Evolutionary conservation across 257 asterid species (phyloP).

Genomic region (Lithospermum erythrorhizon): DNA sequence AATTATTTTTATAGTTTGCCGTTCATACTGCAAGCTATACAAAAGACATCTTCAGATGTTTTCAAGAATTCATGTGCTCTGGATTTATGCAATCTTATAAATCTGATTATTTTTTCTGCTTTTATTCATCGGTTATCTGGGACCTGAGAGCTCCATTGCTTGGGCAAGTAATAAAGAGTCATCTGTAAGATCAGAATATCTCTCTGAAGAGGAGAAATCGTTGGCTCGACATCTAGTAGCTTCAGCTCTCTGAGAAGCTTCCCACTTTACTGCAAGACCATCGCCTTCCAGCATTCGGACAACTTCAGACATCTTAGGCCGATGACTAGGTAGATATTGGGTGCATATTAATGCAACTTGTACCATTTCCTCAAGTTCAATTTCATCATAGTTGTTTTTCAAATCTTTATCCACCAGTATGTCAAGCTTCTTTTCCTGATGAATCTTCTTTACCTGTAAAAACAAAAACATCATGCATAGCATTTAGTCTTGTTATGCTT

Average conservation of each 20-base stretch:
- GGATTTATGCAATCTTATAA: too few species aligned
- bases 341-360: constrained; percentile 28
- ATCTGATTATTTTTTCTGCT: too few species aligned
- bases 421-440: constrained; percentile 22
- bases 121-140: not conserved
- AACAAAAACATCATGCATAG: constrained; percentile 7
- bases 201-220: constrained; percentile 6
- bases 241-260: constrained; percentile 20
- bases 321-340: constrained; percentile 17
- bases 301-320: constrained; percentile 34
- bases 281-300: constrained; percentile 32
- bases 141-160: not conserved
- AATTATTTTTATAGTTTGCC: too few species aligned
- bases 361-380: constrained; percentile 28
- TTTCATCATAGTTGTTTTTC: constrained; percentile 13
- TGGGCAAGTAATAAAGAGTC: not conserved
- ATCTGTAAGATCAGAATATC: not conserved
- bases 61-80: too few species aligned
- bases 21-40: not conserved
- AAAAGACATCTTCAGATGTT: not conserved
- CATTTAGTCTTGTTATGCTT: not conserved
- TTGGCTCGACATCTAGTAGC: constrained; percentile 10
- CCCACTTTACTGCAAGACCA: constrained; percentile 20
- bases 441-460: constrained; percentile 24
- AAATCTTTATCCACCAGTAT: constrained; percentile 21